Base-by-base conservation (phyloP, 2,329 filamentous ascomycete genomes). In the Botryosphaeria dothidea region DNA sequence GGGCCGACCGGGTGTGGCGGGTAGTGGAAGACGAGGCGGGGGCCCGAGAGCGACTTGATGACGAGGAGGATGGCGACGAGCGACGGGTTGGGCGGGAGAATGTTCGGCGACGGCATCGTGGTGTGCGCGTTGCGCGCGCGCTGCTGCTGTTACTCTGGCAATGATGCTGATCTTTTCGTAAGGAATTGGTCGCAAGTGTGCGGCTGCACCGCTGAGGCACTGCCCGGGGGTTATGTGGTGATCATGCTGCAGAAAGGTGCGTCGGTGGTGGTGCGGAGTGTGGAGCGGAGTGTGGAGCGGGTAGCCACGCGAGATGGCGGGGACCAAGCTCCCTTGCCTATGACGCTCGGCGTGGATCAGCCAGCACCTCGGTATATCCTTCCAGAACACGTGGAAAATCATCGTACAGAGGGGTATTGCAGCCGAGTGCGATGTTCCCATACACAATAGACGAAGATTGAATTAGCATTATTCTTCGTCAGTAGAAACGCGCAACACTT, bases 21-120 rank as follows among this genome's bases (percentile, higher is more conserved):
- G 49, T 79, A 79, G 67, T 79, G 77, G 67, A 79, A 79, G 41
- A 79, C 76, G n/a, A 79, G 74, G 7, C 75, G 75, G 3, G 75
- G 75, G 5, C 76, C 29, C 75, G 75, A 19, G 74, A 75, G 56
- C 54, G 63, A 54, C 75, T 76, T 66, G 75, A 77, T 67, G 17
- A 79, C 71, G n/a, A 79, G 73, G 17, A 79, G 72, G 64, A 79
- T 76, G 29, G 77, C 73, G 64, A 78, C 73, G n/a, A 79, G 76
- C 46, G 62, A 69, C 3, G 68, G 68, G 48, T 68, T 69, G 19
- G 68, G 68, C 23, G 68, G 68, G 9, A 66, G 60, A 38, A 62
- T 62, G 57, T 57, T 56, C 15, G 64, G 58, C 29, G 43, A 36
- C 25, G 64, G 41, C 64, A 65, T 65, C 4, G 48, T 7, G 23